Percentiles rank a stretch among this genome's conserved stretches.
Conservation (phyloP, 768 basidiomycete genomes). For the Pseudohyphozyma bogoriensis region DNA sequence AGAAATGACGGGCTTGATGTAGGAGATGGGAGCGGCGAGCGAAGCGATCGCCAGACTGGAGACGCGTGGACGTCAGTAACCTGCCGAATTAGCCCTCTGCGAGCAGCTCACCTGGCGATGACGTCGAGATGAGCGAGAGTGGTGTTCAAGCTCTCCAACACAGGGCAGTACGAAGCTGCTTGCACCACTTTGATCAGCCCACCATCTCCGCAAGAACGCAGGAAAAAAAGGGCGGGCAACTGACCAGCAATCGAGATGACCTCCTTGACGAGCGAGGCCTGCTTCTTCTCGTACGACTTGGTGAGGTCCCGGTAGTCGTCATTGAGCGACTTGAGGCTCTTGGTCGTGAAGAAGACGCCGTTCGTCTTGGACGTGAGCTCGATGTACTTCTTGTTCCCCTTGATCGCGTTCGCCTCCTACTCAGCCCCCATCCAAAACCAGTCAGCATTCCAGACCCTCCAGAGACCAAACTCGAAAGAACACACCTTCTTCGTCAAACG, state of each 20-base stretch:
- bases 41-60: conserved; percentile 87
- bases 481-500: conserved; percentile 76
- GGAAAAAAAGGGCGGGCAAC: conserved; percentile 34
- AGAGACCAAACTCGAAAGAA: neutral
- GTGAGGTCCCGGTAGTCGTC: conserved; percentile 61
- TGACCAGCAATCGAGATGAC: conserved; percentile 86
- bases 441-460: neutral
- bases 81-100: neutral
- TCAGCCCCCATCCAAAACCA: neutral
- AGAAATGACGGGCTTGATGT: conserved; percentile 68
- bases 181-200: neutral
- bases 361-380: conserved; percentile 77
- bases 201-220: neutral
- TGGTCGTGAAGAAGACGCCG: conserved; percentile 82
- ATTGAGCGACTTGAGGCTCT: conserved; percentile 57
- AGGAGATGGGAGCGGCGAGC: conserved; percentile 71
- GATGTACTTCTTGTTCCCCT: conserved; percentile 57
- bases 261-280: conserved; percentile 76
- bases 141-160: conserved; percentile 72
- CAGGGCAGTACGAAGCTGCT: conserved; percentile 81
- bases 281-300: conserved; percentile 60
- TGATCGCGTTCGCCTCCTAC: conserved; percentile 69
- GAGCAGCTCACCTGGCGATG: conserved; percentile 49
- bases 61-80: neutral
- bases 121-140: conserved; percentile 86